Base-by-base conservation (phyloP, 257 asterid species). In the Coffea eugenioides region DNA sequence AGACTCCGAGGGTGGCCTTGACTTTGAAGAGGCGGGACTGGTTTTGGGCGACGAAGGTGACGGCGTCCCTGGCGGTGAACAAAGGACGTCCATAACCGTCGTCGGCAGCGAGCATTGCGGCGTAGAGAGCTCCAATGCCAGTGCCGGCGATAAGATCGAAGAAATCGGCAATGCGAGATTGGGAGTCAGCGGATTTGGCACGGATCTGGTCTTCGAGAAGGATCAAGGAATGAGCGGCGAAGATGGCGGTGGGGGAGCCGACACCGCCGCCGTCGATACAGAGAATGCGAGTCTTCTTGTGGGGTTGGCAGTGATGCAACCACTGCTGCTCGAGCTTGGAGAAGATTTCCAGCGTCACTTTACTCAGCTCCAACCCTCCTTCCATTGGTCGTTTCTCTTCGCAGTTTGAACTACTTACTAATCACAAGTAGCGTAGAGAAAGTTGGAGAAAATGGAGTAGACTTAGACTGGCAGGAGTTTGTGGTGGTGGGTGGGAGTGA, bases 251-350 rank as follows among this genome's bases (percentile, higher is more conserved):
- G 61, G 92, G 87, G 80, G 96, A 5, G 7, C 65, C 65, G 13
- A 18, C 8, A n/a, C 10, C 93, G 18, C 97, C 97, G 21, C 98
- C 98, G 75, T 96, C 99, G 16, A 96, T 89, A 82, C 93, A 90
- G 71, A 96, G 82, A 59, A 94, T 83, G 52, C 98, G 91, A 21
- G 93, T 88, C 84, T 93, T 93, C 82, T 89, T 93, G 8, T 91
- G 97, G 8, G 91, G 97, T 54, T 91, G 93, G 25, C 90, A 87
- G 84, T 90, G 97, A 87, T 88, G 87, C 83, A 95, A 75, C 99
- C 99, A 95, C 66, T 95, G 91, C 89, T 93, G 95, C 91, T 95
- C 99, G 66, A 95, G 82, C 78, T 93, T 93, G 39, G 96, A 85
- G 90, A 95, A 95, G 76, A 95, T 95, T 87, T 95, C 99, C 77